phyloP scores from a whole-genome alignment of 352 stramenopile species.

The Pythium grandisporangium region DNA sequence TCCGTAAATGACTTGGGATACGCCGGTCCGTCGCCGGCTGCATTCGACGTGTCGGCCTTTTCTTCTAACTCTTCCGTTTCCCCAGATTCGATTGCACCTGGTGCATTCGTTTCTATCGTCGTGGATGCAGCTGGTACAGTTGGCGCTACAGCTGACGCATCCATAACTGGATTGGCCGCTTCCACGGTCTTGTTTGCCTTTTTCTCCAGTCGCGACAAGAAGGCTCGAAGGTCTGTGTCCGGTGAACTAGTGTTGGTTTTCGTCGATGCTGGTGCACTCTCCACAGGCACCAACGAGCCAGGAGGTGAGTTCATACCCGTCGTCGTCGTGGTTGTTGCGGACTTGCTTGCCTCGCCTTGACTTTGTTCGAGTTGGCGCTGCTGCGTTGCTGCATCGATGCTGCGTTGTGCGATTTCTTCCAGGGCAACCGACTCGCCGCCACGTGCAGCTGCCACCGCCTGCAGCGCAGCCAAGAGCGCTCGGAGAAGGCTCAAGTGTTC shows the following conservation, averaged over 20 bases:
- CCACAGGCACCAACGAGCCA: not conserved
- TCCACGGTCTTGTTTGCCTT: constrained; percentile 8
- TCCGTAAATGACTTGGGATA: constrained; percentile 69
- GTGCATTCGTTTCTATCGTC: too few species aligned
- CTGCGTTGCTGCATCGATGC: constrained; percentile 6
- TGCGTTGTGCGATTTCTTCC: constrained; percentile 12
- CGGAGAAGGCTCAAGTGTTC: constrained; percentile 57
- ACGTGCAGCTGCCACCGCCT: constrained; percentile 31
- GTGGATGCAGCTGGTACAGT: too few species aligned
- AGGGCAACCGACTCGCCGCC: constrained; percentile 6
- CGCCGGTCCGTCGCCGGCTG: constrained; percentile 17
- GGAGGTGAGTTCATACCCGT: not conserved
- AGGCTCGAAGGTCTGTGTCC: constrained; percentile 12
- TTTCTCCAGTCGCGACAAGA: constrained; percentile 10
- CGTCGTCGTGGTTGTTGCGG: not conserved
- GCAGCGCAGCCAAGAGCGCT: constrained; percentile 44
- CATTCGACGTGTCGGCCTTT: constrained; percentile 4
- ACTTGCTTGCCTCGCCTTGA: constrained; percentile 2
- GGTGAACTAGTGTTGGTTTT: constrained; percentile 3
- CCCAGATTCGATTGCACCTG: too few species aligned
- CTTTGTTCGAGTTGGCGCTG: too few species aligned
- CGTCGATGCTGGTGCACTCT: not conserved
- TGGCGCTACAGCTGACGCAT: not conserved
- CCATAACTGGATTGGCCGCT: not conserved
- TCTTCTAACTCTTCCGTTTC: constrained; percentile 5